These are phyloP conservation scores for Populus hybrid DNA, from an alignment of 441 rosid genomes.

Conservation along the genomic window DNA sequence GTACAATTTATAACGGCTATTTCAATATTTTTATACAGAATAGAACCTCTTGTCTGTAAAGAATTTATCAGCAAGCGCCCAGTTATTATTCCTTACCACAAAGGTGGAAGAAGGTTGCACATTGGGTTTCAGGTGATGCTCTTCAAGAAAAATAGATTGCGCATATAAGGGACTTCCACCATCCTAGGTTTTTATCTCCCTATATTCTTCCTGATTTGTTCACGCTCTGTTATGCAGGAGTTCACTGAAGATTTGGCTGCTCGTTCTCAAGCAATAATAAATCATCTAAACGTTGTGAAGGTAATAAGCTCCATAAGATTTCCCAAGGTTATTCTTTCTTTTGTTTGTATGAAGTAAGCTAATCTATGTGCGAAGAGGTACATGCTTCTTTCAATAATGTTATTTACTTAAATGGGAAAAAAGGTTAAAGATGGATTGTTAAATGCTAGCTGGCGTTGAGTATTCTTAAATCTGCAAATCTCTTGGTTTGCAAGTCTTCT, in stretches of 20 bases:
- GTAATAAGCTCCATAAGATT: conserved; percentile 22
- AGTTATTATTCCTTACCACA: conserved; percentile 89
- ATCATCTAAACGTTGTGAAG: conserved; percentile 55
- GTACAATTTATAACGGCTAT: conserved; percentile 11
- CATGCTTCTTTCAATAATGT: neutral
- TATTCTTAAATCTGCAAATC: neutral
- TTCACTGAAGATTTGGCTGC: conserved; percentile 76
- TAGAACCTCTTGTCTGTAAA: conserved; percentile 94
- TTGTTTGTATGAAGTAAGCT: neutral
- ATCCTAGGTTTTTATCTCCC: conserved; percentile 3
- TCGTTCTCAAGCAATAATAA: conserved; percentile 64
- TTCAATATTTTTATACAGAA: conserved; percentile 41
- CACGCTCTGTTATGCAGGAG: conserved; percentile 44
- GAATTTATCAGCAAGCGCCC: conserved; percentile 70
- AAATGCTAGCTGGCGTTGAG: neutral
- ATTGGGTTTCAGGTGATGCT: conserved; percentile 76
- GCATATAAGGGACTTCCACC: neutral
- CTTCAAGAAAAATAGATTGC: neutral
- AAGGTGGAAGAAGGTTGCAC: conserved; percentile 95
- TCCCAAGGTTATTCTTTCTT: neutral
- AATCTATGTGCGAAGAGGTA: neutral
- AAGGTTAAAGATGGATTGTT: neutral
- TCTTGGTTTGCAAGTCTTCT: neutral
- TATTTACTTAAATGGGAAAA: neutral
- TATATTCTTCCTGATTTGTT: conserved; percentile 6